Evolutionary conservation across 225 moss, liverwort and hornwort genomes (phyloP).

Genomic region (Neckera pumila): DNA sequence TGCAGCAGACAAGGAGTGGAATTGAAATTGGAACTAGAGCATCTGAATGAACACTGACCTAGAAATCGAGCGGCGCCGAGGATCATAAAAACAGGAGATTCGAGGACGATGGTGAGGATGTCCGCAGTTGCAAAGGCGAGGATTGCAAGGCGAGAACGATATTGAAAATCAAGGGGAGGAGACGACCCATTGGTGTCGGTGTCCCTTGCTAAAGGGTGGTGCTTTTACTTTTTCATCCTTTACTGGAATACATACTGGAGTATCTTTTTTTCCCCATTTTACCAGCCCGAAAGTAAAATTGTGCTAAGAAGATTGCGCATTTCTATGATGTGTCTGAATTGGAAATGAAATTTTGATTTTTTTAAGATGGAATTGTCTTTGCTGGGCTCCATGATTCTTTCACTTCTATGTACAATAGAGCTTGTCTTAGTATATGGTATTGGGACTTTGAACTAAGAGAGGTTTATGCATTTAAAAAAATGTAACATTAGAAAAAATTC

Average conservation of each 20-base stretch:
- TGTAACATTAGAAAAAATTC: no score
- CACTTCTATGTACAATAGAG: no score
- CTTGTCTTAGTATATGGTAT: no score
- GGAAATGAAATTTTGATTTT: background rate
- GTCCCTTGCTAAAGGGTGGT: background rate
- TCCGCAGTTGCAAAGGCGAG: background rate
- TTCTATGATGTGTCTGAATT: fast-evolving
- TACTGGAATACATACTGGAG: no score
- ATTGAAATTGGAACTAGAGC: background rate
- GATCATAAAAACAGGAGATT: background rate
- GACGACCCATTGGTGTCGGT: background rate
- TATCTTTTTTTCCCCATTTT: background rate
- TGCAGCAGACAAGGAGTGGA: background rate
- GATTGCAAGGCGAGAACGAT: background rate
- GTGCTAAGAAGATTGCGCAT: background rate
- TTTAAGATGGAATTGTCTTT: background rate
- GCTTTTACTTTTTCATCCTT: no score
- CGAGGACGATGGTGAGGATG: background rate
- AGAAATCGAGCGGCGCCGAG: background rate
- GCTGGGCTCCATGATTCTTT: background rate
- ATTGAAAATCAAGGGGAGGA: background rate
- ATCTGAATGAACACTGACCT: background rate
- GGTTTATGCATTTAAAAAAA: no score
- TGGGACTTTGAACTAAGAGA: no score
- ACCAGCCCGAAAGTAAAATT: no score